Evolutionary conservation across 352 stramenopile species (phyloP).

Genomic region (Blastocystis sp.): DNA sequence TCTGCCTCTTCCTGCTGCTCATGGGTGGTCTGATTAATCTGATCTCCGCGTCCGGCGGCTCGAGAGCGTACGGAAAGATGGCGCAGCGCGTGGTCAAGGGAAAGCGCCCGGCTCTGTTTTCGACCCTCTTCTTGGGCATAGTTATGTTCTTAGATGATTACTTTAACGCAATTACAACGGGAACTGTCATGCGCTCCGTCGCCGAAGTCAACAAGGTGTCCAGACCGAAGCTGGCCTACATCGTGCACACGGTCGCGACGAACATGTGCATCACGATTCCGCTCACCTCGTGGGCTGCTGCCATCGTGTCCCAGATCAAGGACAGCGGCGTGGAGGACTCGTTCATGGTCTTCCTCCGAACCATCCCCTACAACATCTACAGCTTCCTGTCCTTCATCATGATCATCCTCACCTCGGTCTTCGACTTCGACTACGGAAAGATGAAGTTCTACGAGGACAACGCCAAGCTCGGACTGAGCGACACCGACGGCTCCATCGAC

Average conservation of each 20-base stretch:
- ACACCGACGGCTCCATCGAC: slow-evolving; percentile 39
- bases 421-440: slow-evolving; percentile 65
- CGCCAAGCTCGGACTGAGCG: slow-evolving; percentile 42
- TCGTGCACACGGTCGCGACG: slow-evolving; percentile 60
- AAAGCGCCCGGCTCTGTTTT: slow-evolving; percentile 53
- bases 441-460: slow-evolving; percentile 74
- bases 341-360: slow-evolving; percentile 55
- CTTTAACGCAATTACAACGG: slow-evolving; percentile 73
- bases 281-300: slow-evolving; percentile 60
- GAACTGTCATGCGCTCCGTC: slow-evolving; percentile 67
- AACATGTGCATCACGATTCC: slow-evolving; percentile 73
- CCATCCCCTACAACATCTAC: slow-evolving; percentile 71
- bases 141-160: slow-evolving; percentile 73
- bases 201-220: slow-evolving; percentile 68
- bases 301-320: slow-evolving; percentile 67
- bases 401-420: slow-evolving; percentile 40
- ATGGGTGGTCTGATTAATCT: slow-evolving; percentile 72
- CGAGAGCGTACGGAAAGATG: slow-evolving; percentile 50
- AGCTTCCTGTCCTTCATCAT: slow-evolving; percentile 50
- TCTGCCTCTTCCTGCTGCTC: slow-evolving; percentile 65
- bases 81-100: slow-evolving; percentile 31
- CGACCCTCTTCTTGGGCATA: slow-evolving; percentile 36
- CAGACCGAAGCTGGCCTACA: slow-evolving; percentile 56
- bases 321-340: slow-evolving; percentile 49
- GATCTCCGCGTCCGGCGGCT: slow-evolving; percentile 50